phyloP scores from a whole-genome alignment of 1,284 basidiomycete species.

The Fistulinella staudtii region DNA sequence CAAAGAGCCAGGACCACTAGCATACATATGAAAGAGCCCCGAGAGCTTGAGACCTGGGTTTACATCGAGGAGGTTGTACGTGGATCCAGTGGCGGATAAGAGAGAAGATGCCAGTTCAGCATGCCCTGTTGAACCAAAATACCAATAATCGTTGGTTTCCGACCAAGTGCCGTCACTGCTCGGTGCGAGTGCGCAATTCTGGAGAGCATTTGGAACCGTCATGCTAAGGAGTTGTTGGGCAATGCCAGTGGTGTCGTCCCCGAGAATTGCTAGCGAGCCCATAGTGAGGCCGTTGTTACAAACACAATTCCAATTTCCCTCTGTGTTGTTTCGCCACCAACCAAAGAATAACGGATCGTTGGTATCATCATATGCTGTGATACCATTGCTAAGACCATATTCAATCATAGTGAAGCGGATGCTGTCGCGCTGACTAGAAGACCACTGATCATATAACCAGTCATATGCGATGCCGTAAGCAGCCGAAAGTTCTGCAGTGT shows the following conservation, averaged over 20 bases:
- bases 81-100: slow-evolving; percentile 80
- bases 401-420: slow-evolving; percentile 77
- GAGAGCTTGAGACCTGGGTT: slow-evolving; percentile 76
- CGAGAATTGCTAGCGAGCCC: slow-evolving; percentile 86
- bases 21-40: slow-evolving; percentile 90
- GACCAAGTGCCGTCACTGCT: slow-evolving; percentile 88
- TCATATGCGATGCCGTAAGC: slow-evolving; percentile 94
- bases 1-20: slow-evolving; percentile 77
- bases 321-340: slow-evolving; percentile 58
- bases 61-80: slow-evolving; percentile 67
- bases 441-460: slow-evolving; percentile 90
- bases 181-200: slow-evolving; percentile 71
- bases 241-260: slow-evolving; percentile 75
- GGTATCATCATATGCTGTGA: slow-evolving; percentile 45
- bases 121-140: slow-evolving; percentile 89
- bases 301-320: slow-evolving; percentile 97
- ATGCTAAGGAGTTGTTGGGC: slow-evolving; percentile 66
- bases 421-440: slow-evolving; percentile 61
- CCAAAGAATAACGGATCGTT: slow-evolving; percentile 40
- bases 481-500: slow-evolving; percentile 84
- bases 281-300: slow-evolving; percentile 90
- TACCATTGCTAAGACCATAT: slow-evolving; percentile 72
- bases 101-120: slow-evolving; percentile 90
- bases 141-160: slow-evolving; percentile 96
- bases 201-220: slow-evolving; percentile 71